Evolutionary conservation across 176 grass and related monocot species (phyloP).

Genomic region (Triticum aestivum): DNA sequence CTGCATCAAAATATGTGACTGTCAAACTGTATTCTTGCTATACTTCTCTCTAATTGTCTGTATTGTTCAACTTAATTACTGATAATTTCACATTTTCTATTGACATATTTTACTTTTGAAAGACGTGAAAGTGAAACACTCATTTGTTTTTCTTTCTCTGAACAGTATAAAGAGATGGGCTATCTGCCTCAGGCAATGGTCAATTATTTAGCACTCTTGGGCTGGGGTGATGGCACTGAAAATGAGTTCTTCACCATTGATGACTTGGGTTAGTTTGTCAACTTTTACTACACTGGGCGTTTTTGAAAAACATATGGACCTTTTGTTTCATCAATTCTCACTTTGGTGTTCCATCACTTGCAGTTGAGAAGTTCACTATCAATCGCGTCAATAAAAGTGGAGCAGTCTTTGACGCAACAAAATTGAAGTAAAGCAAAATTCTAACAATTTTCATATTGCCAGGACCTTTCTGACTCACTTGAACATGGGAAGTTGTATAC

Average conservation of each 20-base stretch:
- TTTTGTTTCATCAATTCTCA: constrained; percentile 3
- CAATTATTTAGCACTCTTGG: constrained; percentile 91
- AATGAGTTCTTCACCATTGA: constrained; percentile 94
- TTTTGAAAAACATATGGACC: neutral
- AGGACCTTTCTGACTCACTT: neutral
- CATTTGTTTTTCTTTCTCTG: constrained; percentile 27
- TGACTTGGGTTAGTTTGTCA: constrained; percentile 64
- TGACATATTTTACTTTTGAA: neutral
- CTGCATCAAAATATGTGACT: constrained; percentile 8
- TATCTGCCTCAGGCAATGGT: constrained; percentile 97
- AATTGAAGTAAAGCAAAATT: constrained; percentile 67
- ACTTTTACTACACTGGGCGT: neutral
- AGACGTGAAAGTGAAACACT: neutral
- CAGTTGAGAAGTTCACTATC: constrained; percentile 92
- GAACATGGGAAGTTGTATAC: neutral
- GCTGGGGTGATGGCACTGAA: constrained; percentile 98
- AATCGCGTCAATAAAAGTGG: constrained; percentile 98
- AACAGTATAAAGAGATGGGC: constrained; percentile 97
- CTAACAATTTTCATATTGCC: neutral
- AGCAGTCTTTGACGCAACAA: constrained; percentile 87
- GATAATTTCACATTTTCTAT: neutral
- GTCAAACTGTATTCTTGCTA: neutral
- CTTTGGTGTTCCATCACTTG: neutral
- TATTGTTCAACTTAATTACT: neutral
- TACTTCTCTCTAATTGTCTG: constrained; percentile 12